Percentiles rank a stretch among this genome's conserved stretches.
Conservation (phyloP, 805 yeast species). For the Vanderwaltozyma tropicalis region DNA sequence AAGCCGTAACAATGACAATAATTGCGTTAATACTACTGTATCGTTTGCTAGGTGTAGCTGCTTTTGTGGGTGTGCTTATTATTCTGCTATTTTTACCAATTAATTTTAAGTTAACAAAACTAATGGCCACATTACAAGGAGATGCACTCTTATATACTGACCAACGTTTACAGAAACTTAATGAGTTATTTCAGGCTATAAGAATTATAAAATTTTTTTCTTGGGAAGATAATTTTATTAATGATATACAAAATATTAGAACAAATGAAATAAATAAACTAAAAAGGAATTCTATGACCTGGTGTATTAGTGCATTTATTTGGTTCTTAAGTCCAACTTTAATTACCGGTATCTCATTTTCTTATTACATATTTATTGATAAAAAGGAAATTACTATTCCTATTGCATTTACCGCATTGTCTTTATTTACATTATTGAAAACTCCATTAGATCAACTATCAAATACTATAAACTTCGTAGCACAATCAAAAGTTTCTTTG, state of each 20-base stretch:
- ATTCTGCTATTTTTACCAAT: slow-evolving; percentile 61
- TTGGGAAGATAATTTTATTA: slow-evolving; percentile 82
- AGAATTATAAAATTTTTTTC: slow-evolving; percentile 91
- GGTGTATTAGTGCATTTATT: slow-evolving; percentile 57
- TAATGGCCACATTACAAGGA: slow-evolving; percentile 58
- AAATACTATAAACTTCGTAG: slow-evolving; percentile 74
- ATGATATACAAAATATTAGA: slow-evolving; percentile 60
- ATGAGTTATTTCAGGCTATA: slow-evolving; percentile 84
- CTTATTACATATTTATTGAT: slow-evolving; percentile 64
- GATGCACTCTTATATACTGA: slow-evolving; percentile 72
- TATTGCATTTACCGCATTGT: slow-evolving; percentile 83
- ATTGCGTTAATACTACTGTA: slow-evolving; percentile 62
- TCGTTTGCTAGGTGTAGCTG: slow-evolving; percentile 72
- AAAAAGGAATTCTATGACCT: slow-evolving; percentile 46
- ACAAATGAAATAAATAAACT: slow-evolving; percentile 57
- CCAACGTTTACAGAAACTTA: slow-evolving; percentile 80
- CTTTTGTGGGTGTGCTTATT: slow-evolving; percentile 66
- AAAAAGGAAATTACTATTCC: slow-evolving; percentile 74
- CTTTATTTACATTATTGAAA: slow-evolving; percentile 75
- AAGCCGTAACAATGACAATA: slow-evolving; percentile 58
- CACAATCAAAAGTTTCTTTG: slow-evolving; percentile 85
- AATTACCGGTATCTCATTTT: slow-evolving; percentile 73
- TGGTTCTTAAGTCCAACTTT: slow-evolving; percentile 81
- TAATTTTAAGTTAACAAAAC: slow-evolving; percentile 54
- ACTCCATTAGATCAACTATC: slow-evolving; percentile 84